Base-by-base conservation (phyloP, 306 rosid genomes). In the Quercus mongolica region DNA sequence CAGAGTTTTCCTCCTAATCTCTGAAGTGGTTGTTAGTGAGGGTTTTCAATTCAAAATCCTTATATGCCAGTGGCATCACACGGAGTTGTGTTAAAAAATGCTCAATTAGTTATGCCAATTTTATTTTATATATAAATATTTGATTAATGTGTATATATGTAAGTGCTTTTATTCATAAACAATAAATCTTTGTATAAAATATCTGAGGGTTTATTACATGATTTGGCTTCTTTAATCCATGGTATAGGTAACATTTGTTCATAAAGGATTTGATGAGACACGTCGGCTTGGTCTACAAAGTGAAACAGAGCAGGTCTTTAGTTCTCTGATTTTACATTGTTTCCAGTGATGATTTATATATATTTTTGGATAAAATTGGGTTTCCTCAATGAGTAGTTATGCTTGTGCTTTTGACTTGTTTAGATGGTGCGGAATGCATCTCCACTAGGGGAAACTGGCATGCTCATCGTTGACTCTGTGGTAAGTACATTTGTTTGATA, bases 181-280 rank as follows among this genome's bases (percentile, higher is more conserved):
- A 49, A 49, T 51, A 33, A 28, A 67, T 67, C 54, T 71, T 75
- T 77, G 68, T 51, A 65, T 67, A 71, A 41, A 31, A 17, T 51
- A 49, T 74, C 74, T 17, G 41, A 62, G 59, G 38, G 49, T 74
- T 80, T 51, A 64, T 74, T 58, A 57, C 83, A 56, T 49, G 73
- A 76, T 62, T 30, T 23, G 51, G 23, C 25, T 71, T 56, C 26
- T 73, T 14, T 80, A 74, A 82, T 78, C 46, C 65, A 55, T 80
- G 75, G 49, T 80, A 75, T 83, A 95, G 98, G 90, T 76, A 71
- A 92, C 99, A n/a, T 95, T 92, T 90, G 84, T 92, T 58, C 99
- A 95, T 77, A 95, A 95, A 84, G 99, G 98, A 78, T 95, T 91
- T 90, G 99, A 95, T 10, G 99, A 95, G 90, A 95, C 91, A 75